These are phyloP conservation scores for Lactarius deliciosus DNA, from an alignment of 768 basidiomycete species.

Conservation along the genomic window DNA sequence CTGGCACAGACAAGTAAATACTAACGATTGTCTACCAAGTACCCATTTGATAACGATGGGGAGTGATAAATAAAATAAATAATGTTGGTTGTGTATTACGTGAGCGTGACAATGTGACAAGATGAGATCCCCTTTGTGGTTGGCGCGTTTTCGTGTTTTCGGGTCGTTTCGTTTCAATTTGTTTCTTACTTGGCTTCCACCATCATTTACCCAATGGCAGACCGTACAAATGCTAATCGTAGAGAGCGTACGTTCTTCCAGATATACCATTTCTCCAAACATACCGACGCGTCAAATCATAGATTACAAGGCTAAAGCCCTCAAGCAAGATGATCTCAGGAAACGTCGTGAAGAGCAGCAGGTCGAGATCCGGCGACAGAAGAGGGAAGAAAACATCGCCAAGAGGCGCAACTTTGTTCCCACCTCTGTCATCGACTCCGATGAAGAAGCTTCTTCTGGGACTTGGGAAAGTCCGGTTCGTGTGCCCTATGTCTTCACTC, in stretches of 20 bases:
- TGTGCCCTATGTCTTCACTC: conserved; percentile 30
- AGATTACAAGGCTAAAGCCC: conserved; percentile 91
- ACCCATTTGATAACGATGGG: conserved; percentile 75
- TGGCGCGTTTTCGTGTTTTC: conserved; percentile 21
- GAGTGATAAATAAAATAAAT: conserved; percentile 37
- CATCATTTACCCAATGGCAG: conserved; percentile 22
- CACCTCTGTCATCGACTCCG: conserved; percentile 73
- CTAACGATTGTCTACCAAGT: conserved; percentile 51
- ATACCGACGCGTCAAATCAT: conserved; percentile 39
- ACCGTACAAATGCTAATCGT: conserved; percentile 28
- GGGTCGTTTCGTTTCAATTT: conserved; percentile 15
- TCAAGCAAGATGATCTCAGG: conserved; percentile 91
- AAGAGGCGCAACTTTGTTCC: conserved; percentile 95
- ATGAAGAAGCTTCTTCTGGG: conserved; percentile 77
- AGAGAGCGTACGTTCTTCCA: conserved; percentile 26
- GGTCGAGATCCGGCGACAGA: conserved; percentile 97
- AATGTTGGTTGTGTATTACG: conserved; percentile 3
- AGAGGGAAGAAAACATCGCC: conserved; percentile 97
- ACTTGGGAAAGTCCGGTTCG: conserved; percentile 78
- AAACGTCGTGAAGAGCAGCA: conserved; percentile 97
- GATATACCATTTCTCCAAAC: conserved; percentile 22
- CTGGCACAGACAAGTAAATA: conserved; percentile 29
- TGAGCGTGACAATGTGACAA: conserved; percentile 25
- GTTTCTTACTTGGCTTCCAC: conserved; percentile 16
- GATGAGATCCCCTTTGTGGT: conserved; percentile 16